Base-by-base conservation (phyloP, 495 filamentous ascomycete species). In the Penicillium verhagenii region DNA sequence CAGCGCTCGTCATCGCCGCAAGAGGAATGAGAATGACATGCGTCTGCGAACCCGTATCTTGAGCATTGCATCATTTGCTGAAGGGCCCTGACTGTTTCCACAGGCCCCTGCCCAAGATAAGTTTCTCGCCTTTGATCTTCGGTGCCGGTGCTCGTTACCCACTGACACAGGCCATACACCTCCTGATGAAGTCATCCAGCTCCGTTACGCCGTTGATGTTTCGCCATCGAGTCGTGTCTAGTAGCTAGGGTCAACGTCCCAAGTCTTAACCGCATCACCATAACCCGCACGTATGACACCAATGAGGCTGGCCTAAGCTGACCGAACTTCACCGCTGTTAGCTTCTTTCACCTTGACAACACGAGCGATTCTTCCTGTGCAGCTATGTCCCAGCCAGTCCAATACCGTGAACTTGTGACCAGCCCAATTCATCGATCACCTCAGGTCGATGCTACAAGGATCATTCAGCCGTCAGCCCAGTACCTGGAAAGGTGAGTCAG, bases 401-500 rank as follows among this genome's bases (percentile, higher is more conserved):
- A 20, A 42, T 42, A 42, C 2, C 1, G 21, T 42, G 6, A 24
- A 16, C 13, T 28, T 46, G 20, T 9, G 43, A 26, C 43, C 23
- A 46, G 43, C 43, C 43, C 14, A 24, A 26, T 46, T 10, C 23
- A 46, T 40, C 24, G 26, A 46, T 23, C 43, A 2, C 43, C 21
- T 26, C 24, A 28, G 43, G 43, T 46, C 21, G 16, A 40, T 40
- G 6, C 37, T 40, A 8, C 16, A 46, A 21, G 23, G 7, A 14
- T 46, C 21, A 23, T 26, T 10, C 21, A 28, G 16, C 21, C n/a
- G 14, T 46, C 43, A 46, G 43, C 43, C 21, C 23, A 6, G 14
- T 46, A 46, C 23, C 43, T 24, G 14, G 43, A 46, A 24, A 46
- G 20, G 43, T 46, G 14, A 46, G 43, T 46, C 21, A 46, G 43